Evolutionary conservation across 176 grass and related monocot species (phyloP).

Genomic region (Musa itinerans): DNA sequence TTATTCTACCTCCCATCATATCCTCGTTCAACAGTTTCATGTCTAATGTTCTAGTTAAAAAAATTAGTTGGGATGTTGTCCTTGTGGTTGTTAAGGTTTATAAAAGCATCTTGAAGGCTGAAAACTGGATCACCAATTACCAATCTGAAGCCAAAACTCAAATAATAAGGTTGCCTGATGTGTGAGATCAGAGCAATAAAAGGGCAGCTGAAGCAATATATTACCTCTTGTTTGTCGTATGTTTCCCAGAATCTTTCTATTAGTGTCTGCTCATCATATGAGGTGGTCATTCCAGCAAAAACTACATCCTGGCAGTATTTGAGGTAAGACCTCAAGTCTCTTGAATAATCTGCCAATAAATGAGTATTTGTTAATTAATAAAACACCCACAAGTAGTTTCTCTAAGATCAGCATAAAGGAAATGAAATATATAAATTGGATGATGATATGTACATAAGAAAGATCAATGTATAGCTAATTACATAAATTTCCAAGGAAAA

Average conservation of each 20-base stretch:
- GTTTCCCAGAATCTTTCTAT: slow-evolving; percentile 50
- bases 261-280: slow-evolving; percentile 45
- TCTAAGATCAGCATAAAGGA: neutral
- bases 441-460: neutral
- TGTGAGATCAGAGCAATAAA: neutral
- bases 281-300: slow-evolving; percentile 49
- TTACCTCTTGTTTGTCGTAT: slow-evolving; percentile 62
- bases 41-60: neutral
- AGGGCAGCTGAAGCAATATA: neutral
- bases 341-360: slow-evolving; percentile 54
- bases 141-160: neutral
- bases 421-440: neutral
- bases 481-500: neutral
- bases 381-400: neutral
- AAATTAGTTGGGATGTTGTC: no score
- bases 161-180: neutral
- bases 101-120: neutral
- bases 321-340: slow-evolving; percentile 60
- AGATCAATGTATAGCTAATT: neutral
- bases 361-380: slow-evolving; percentile 2
- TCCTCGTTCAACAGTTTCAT: neutral
- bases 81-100: neutral
- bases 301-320: slow-evolving; percentile 71
- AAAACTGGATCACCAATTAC: neutral
- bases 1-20: neutral